Conservation (phyloP, 2,329 filamentous ascomycete genomes). For the Alternaria rosae region DNA sequence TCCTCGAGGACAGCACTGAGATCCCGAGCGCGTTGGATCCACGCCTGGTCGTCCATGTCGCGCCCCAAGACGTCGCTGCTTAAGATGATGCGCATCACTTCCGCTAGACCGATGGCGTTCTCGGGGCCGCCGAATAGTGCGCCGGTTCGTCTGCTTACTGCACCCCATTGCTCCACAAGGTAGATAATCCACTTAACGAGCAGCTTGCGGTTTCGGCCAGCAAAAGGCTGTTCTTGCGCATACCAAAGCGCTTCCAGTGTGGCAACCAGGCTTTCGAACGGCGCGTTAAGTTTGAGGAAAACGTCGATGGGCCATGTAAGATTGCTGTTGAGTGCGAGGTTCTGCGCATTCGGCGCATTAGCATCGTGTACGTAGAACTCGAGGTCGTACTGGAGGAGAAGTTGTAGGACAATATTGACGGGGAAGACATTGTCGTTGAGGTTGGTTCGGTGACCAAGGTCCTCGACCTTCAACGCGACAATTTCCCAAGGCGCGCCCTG, state of each 20-base stretch:
- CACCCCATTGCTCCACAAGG: conserved; percentile 67
- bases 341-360: conserved; percentile 17
- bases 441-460: conserved; percentile 63
- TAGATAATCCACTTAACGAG: conserved; percentile 70
- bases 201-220: conserved; percentile 61
- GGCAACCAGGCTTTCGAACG: conserved; percentile 67
- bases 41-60: conserved; percentile 46
- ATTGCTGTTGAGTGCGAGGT: conserved; percentile 29
- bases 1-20: conserved; percentile 39
- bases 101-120: conserved; percentile 57
- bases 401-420: conserved; percentile 51
- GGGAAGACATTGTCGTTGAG: conserved; percentile 65
- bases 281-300: conserved; percentile 68
- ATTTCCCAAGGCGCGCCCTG: conserved; percentile 71
- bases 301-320: conserved; percentile 70
- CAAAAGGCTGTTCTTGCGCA: conserved; percentile 70
- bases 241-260: conserved; percentile 73
- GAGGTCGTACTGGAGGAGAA: conserved; percentile 52
- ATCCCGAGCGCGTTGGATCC: conserved; percentile 40
- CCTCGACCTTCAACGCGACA: conserved; percentile 67
- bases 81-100: conserved; percentile 52
- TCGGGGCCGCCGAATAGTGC: conserved; percentile 67
- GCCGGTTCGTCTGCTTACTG: conserved; percentile 61
- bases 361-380: conserved; percentile 59
- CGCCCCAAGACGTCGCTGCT: conserved; percentile 51